phyloP scores from a whole-genome alignment of 208 protist species.

The Wallacemonas sp. region DNA sequence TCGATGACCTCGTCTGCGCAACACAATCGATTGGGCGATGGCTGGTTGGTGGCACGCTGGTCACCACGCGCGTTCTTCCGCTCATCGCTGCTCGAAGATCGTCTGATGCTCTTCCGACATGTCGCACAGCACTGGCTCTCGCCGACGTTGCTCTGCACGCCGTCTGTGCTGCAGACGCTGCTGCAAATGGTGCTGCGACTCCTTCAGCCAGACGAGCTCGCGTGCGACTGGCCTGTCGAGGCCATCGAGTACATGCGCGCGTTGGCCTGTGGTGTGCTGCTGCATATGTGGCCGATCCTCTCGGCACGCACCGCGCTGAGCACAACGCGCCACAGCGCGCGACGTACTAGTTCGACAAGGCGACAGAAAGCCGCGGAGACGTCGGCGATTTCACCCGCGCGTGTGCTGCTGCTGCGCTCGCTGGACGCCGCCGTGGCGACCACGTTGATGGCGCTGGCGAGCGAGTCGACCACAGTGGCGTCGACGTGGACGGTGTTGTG shows the following conservation, averaged over 20 bases:
- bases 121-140: conserved; percentile 25
- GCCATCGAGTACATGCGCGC: conserved; percentile 2
- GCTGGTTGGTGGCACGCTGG: not conserved
- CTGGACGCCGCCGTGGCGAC: conserved; percentile 33
- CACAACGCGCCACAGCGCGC: no score
- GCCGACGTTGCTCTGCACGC: conserved; percentile 11
- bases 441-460: conserved; percentile 32
- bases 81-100: not conserved
- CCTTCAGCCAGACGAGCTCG: conserved; percentile 6
- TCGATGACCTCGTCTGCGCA: no score
- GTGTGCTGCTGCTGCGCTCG: conserved; percentile 13
- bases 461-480: conserved; percentile 39
- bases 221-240: conserved; percentile 8
- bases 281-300: conserved; percentile 48
- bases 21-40: no score
- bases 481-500: conserved; percentile 62
- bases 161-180: conserved; percentile 8
- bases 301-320: not conserved
- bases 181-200: conserved; percentile 15
- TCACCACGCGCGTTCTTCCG: conserved; percentile 12
- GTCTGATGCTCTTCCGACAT: not conserved
- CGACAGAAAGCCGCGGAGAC: no score
- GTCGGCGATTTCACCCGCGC: not conserved
- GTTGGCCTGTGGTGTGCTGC: conserved; percentile 46
- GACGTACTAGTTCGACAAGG: no score